Percentiles rank a stretch among this genome's conserved stretches.
phyloP scores from a whole-genome alignment of 2,329 filamentous ascomycete species.

The Didymella glomerata region DNA sequence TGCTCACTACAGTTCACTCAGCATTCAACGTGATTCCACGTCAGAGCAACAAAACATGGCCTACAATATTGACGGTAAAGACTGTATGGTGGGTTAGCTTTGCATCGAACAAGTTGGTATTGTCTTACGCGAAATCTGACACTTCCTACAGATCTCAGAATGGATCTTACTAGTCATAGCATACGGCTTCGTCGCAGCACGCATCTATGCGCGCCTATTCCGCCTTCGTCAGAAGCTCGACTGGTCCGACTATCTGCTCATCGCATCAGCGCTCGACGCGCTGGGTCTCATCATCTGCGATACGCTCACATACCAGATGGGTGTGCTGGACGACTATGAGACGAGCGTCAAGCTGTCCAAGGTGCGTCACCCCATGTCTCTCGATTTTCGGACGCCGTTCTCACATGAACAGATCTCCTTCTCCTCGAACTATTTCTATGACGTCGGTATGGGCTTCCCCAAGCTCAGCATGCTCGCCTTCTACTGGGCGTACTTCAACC shows the following conservation, averaged over 20 bases:
- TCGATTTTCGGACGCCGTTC: too few species aligned
- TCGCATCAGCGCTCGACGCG: slow-evolving; percentile 27
- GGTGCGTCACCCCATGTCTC: slow-evolving; percentile 6
- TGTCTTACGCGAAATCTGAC: neutral
- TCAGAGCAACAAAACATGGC: slow-evolving; percentile 17
- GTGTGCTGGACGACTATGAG: slow-evolving; percentile 31
- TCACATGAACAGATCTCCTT: slow-evolving; percentile 30
- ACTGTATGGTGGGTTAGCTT: slow-evolving; percentile 27
- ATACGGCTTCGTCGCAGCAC: slow-evolving; percentile 30
- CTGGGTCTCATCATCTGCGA: slow-evolving; percentile 31
- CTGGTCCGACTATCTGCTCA: slow-evolving; percentile 29
- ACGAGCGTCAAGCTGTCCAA: slow-evolving; percentile 32
- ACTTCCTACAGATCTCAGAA: slow-evolving; percentile 28
- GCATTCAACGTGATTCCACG: neutral
- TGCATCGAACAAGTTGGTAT: neutral
- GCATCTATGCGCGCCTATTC: slow-evolving; percentile 28
- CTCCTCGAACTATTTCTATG: slow-evolving; percentile 38
- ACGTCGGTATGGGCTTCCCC: slow-evolving; percentile 37
- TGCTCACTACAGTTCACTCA: neutral
- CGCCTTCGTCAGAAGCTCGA: slow-evolving; percentile 27
- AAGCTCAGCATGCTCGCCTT: slow-evolving; percentile 39
- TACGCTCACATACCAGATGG: slow-evolving; percentile 30
- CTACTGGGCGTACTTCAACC: slow-evolving; percentile 36
- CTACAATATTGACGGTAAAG: slow-evolving; percentile 30
- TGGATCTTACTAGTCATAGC: slow-evolving; percentile 31